Percentiles rank a stretch among this genome's conserved stretches.
These are phyloP conservation scores for Closterium sp. DNA, from an alignment of 139 green algal genomes.

Conservation along the genomic window DNA sequence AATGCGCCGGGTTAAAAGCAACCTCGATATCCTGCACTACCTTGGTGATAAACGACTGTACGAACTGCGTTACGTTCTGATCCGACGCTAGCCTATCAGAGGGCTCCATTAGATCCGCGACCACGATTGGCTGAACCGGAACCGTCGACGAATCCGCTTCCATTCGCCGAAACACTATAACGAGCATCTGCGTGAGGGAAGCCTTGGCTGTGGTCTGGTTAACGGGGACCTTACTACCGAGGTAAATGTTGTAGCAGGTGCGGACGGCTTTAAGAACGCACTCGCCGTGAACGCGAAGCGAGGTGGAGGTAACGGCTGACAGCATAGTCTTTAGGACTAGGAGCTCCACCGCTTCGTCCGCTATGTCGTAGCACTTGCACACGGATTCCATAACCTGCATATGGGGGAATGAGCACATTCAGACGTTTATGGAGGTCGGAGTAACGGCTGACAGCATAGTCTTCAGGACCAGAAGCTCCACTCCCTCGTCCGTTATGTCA, in stretches of 20 bases:
- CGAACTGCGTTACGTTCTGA: conserved; percentile 46
- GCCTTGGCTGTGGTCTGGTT: conserved; percentile 96
- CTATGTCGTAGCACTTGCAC: conserved; percentile 80
- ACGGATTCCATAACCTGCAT: conserved; percentile 46
- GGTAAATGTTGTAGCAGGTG: conserved; percentile 96
- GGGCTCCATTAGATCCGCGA: conserved; percentile 54
- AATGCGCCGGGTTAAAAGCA: conserved; percentile 34
- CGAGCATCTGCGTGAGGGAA: conserved; percentile 94
- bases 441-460: conserved; percentile 84
- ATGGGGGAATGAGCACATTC: background rate
- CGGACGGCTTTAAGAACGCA: conserved; percentile 78
- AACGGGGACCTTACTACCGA: conserved; percentile 50
- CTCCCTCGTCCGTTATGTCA: conserved; percentile 83
- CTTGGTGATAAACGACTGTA: conserved; percentile 84
- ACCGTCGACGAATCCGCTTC: conserved; percentile 68
- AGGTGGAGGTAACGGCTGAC: conserved; percentile 76
- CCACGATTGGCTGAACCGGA: conserved; percentile 59
- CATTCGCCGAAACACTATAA: conserved; percentile 93
- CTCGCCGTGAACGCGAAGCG: conserved; percentile 66
- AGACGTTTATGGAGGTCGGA: conserved; percentile 62
- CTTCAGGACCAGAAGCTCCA: conserved; percentile 90
- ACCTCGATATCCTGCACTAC: conserved; percentile 68
- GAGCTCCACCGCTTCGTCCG: conserved; percentile 89
- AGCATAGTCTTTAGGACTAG: conserved; percentile 86
- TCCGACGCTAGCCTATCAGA: conserved; percentile 21